Evolutionary conservation across 1,284 basidiomycete genomes (phyloP).

Genomic region (Spongiforma sp.): DNA sequence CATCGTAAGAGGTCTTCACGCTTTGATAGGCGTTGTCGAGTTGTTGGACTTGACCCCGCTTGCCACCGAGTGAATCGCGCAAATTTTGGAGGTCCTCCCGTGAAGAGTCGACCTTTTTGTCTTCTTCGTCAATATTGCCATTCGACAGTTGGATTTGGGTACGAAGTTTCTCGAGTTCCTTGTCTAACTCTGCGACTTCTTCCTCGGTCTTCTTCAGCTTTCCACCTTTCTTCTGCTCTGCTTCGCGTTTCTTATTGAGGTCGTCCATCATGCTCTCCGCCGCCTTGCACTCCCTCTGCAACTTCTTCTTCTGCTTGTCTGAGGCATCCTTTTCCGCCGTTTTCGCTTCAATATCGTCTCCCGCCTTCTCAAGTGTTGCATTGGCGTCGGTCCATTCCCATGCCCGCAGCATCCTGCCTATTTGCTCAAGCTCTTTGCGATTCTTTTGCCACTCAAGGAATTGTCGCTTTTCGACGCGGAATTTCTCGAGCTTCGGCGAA

Average conservation of each 20-base stretch:
- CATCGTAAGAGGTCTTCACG: slow-evolving; percentile 77
- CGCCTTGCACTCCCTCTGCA: slow-evolving; percentile 50
- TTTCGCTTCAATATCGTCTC: slow-evolving; percentile 59
- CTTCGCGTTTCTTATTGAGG: slow-evolving; percentile 68
- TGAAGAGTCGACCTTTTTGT: slow-evolving; percentile 61
- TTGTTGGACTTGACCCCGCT: slow-evolving; percentile 62
- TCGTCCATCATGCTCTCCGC: slow-evolving; percentile 63
- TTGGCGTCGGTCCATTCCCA: slow-evolving; percentile 84
- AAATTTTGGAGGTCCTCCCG: slow-evolving; percentile 69
- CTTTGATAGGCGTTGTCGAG: slow-evolving; percentile 68
- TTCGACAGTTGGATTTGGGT: slow-evolving; percentile 90
- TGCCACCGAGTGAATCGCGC: slow-evolving; percentile 56
- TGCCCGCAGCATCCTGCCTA: slow-evolving; percentile 84
- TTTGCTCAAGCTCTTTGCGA: slow-evolving; percentile 87
- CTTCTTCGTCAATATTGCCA: slow-evolving; percentile 82
- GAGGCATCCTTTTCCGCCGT: slow-evolving; percentile 49
- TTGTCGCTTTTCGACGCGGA: slow-evolving; percentile 89
- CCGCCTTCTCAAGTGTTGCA: slow-evolving; percentile 51
- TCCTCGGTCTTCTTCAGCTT: slow-evolving; percentile 80
- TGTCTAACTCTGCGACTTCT: slow-evolving; percentile 79
- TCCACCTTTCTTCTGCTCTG: slow-evolving; percentile 74
- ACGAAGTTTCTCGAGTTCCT: slow-evolving; percentile 85
- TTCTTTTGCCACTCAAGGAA: slow-evolving; percentile 94
- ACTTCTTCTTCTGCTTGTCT: slow-evolving; percentile 57
- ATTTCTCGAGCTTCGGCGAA: slow-evolving; percentile 91